Base-by-base conservation (phyloP, 2,329 filamentous ascomycete genomes). In the Pezicula rhizophila region DNA sequence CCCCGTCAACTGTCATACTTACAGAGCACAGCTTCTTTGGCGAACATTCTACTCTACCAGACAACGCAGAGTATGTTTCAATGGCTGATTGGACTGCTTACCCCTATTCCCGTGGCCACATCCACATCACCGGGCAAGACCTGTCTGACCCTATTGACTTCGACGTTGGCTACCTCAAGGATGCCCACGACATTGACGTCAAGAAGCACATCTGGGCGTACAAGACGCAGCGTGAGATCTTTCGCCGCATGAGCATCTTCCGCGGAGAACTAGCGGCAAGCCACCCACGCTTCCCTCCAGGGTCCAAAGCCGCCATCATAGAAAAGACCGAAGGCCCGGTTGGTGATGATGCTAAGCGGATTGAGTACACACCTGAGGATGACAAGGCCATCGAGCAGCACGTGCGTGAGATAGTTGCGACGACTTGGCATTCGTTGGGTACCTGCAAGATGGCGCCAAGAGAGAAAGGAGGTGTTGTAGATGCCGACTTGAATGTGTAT, bases 201-300 rank as follows among this genome's bases (percentile, higher is more conserved):
- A 75, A 75, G 60, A 77, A 73, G 55, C 72, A 77, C 8, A 55
- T 79, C 7, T 83, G 79, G 79, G 71, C 68, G 0, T 85, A 85
- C 68, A 85, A 85, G 64, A 76, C 74, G 52, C 71, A 74, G 20
- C 78, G 82, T 4, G 79, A 83, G 63, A 72, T 84, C 46, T 66
- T 73, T 37, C 75, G 80, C 3, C 75, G 78, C 15, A 77, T 76
- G 63, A 59, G 68, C 3, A 65, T 70, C 48, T 81, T 74, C 63
- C 55, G 70, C 47, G 68, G 77, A 60, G 69, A 76, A 55, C 33
- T 71, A 8, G 57, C 65, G 2, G 47, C 52, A 8, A 57, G 64
- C 1, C 70, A 73, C 38, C 74, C 75, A 2, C 53, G 56, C 4
- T 78, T 76, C 56, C 58, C 68, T 0, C 48, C 63, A 0, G 61